phyloP scores from a whole-genome alignment of 768 basidiomycete species.

The Psilocybe tampanensis region DNA sequence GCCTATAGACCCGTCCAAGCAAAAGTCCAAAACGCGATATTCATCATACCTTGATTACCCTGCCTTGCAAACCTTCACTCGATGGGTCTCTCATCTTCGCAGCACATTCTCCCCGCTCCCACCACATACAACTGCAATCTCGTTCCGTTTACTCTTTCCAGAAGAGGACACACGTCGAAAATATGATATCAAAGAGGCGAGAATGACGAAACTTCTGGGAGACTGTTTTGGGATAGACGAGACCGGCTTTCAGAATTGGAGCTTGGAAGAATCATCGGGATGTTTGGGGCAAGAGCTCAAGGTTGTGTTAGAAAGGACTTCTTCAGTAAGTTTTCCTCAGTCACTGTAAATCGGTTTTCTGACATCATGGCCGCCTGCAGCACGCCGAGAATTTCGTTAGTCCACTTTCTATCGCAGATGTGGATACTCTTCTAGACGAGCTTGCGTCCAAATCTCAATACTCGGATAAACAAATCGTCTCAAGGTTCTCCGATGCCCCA shows the following conservation, averaged over 20 bases:
- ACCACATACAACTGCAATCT: slow-evolving; percentile 51
- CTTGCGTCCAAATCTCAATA: slow-evolving; percentile 69
- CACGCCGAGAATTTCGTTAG: slow-evolving; percentile 35
- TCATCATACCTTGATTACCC: slow-evolving; percentile 29
- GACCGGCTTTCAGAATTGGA: slow-evolving; percentile 39
- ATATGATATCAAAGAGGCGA: slow-evolving; percentile 73
- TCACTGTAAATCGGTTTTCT: not conserved
- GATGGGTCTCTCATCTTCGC: slow-evolving; percentile 48
- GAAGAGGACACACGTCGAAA: slow-evolving; percentile 73
- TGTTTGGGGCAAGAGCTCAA: slow-evolving; percentile 74
- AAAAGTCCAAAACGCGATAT: slow-evolving; percentile 9
- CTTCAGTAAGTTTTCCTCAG: slow-evolving; percentile 31
- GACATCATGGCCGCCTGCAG: slow-evolving; percentile 13
- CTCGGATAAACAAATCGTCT: slow-evolving; percentile 51
- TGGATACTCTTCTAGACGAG: slow-evolving; percentile 73
- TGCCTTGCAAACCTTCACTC: slow-evolving; percentile 40
- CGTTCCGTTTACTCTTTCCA: slow-evolving; percentile 84
- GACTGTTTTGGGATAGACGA: slow-evolving; percentile 45
- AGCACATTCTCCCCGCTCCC: slow-evolving; percentile 50
- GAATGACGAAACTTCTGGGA: slow-evolving; percentile 53
- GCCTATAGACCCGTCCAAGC: slow-evolving; percentile 22
- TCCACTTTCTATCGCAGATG: slow-evolving; percentile 43
- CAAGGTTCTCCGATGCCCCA: slow-evolving; percentile 24
- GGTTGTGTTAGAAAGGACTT: slow-evolving; percentile 41
- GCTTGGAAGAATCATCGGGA: slow-evolving; percentile 47